A percentile compares a stretch with the other conserved stretches of the same genome.
These are phyloP conservation scores for Brachypodium distachyon DNA, from an alignment of 202 grass and related monocot species.

Conservation along the genomic window DNA sequence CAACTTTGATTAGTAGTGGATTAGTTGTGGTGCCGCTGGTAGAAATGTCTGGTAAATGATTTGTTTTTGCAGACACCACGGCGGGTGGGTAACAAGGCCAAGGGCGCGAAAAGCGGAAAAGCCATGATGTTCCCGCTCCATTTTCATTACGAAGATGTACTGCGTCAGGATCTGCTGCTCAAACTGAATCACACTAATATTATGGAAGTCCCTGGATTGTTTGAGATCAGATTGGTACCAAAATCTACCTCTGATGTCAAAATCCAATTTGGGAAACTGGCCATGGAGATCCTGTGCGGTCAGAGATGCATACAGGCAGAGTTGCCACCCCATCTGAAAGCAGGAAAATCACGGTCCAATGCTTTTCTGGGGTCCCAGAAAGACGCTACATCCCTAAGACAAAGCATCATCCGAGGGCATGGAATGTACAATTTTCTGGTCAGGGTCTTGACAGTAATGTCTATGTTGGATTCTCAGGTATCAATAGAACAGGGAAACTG, in stretches of 20 bases:
- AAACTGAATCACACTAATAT: slow-evolving; percentile 37
- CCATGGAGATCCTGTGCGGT: slow-evolving; percentile 40
- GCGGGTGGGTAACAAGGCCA: slow-evolving; percentile 80
- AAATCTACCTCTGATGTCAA: slow-evolving; percentile 22
- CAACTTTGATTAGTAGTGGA: background rate
- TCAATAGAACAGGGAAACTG: background rate
- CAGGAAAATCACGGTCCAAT: slow-evolving; percentile 26
- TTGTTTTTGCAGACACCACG: slow-evolving; percentile 40
- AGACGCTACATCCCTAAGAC: background rate
- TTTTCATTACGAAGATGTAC: slow-evolving; percentile 35
- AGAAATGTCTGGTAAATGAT: background rate
- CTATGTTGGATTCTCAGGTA: background rate
- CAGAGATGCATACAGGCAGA: slow-evolving; percentile 22
- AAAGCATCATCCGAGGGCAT: background rate
- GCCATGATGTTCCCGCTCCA: slow-evolving; percentile 32
- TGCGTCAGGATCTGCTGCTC: slow-evolving; percentile 32
- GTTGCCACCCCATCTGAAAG: slow-evolving; percentile 2
- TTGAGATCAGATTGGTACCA: slow-evolving; percentile 36
- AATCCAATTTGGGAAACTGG: slow-evolving; percentile 35
- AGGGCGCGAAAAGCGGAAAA: slow-evolving; percentile 34
- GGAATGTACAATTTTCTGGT: slow-evolving; percentile 8
- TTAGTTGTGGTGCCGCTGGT: background rate
- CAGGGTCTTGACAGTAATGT: background rate
- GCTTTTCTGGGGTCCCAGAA: slow-evolving; percentile 12
- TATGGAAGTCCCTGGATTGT: slow-evolving; percentile 37